Percentiles rank a stretch among this genome's conserved stretches.
phyloP scores from a whole-genome alignment of 805 yeast genomes.

The Lipomyces mesembrius region DNA sequence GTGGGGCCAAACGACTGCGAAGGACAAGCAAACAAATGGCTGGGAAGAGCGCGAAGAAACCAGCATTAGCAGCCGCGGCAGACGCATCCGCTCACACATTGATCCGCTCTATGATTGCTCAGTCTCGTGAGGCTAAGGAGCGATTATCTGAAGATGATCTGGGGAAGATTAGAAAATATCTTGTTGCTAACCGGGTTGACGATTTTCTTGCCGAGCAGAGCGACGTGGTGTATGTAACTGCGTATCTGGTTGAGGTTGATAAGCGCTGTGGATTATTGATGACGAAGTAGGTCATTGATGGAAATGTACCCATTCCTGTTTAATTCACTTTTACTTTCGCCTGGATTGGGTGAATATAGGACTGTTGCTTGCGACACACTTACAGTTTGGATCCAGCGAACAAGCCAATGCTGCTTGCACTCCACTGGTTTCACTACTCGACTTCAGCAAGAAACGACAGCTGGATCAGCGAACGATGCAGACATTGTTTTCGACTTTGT shows the following conservation, averaged over 20 bases:
- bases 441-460: background rate
- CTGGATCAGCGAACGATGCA: conserved; percentile 26
- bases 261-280: background rate
- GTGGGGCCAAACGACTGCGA: background rate
- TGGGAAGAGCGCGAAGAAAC: background rate
- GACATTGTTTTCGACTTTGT: conserved; percentile 50
- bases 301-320: conserved; percentile 43
- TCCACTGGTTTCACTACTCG: conserved; percentile 19
- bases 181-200: conserved; percentile 12
- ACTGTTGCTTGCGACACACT: conserved; percentile 62
- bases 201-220: conserved; percentile 2
- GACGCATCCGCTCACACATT: background rate
- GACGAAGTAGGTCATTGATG: conserved; percentile 13
- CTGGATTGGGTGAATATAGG: conserved; percentile 49
- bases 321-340: conserved; percentile 44
- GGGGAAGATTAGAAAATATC: conserved; percentile 14
- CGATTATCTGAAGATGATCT: conserved; percentile 11
- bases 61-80: background rate
- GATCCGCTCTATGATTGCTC: background rate
- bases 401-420: conserved; percentile 48
- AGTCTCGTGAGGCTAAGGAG: background rate
- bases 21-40: background rate
- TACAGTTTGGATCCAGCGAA: conserved; percentile 66
- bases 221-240: conserved; percentile 12
- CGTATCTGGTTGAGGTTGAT: background rate